Evolutionary conservation across 495 filamentous ascomycete genomes (phyloP), one percentile per base, ranked within the genome.

Genomic region (Evernia prunastri): DNA sequence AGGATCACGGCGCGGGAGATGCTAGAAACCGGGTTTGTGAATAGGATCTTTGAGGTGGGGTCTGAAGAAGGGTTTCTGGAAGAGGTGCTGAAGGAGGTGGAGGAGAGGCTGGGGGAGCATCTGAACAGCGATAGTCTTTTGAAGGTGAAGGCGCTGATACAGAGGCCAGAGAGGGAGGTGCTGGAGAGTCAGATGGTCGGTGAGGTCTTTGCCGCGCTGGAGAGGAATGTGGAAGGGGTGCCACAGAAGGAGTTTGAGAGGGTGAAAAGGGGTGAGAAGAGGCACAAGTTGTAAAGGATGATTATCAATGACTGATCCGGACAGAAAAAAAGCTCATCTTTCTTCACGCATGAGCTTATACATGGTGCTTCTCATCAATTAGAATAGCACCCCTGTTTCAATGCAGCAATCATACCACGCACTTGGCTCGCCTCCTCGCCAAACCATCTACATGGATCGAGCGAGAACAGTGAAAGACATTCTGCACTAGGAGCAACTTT

Each of bases 191-290:
- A 90, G 77, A 91, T 87, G 70, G 84, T 88, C 8, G 73, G 81
- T 35, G 94, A 98, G 81, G 90, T 92, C 12, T 91, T 96, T 77
- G 86, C 82, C 4, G 94, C 92, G 0, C 66, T 97, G 67, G 87
- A 95, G 59, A 78, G 91, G 64, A 97, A 97, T 67, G 63, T 87
- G 59, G 79, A 68, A 29, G 93, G 93, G 0, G 78, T 87, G 59
- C 93, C 94, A 51, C 90, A 96, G 80, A 80, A 85, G 74, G 89
- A 96, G 80, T 97, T 98, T 71, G 70, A 78, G 72, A 83, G 79
- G 75, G 76, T 87, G 68, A 83, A 82, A 23, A 78, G 76, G 67
- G 86, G 85, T 49, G 80, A 85, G 79, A 88, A 87, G 79, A 87
- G 79, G 75, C 93, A 97, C 82, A 97, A 97, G 79, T 77, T 97